These are phyloP conservation scores for Hydrangea macrophylla DNA, from an alignment of 148 eudicot genomes.

Conservation along the genomic window DNA sequence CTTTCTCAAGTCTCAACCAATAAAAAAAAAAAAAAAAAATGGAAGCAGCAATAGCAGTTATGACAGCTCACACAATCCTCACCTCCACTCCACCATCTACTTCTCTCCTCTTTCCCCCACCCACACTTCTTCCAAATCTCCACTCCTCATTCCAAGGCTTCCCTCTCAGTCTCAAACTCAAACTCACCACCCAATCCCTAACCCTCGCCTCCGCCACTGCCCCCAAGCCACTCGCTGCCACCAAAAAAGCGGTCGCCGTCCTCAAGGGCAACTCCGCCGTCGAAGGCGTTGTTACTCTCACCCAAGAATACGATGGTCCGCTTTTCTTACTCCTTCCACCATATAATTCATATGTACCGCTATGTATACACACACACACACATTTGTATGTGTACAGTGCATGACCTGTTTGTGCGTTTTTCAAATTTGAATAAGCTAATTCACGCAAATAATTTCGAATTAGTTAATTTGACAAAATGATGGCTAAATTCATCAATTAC, in stretches of 20 bases:
- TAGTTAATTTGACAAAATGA: no score
- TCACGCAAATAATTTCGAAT: no score
- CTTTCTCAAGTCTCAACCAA: no score
- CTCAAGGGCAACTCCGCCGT: conserved; percentile 73
- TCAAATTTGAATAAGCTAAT: no score
- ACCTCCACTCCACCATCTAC: conserved; percentile 24
- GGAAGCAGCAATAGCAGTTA: conserved; percentile 46
- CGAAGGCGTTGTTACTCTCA: conserved; percentile 84
- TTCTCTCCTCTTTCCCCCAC: conserved; percentile 22
- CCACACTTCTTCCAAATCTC: no score
- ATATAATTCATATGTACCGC: neutral
- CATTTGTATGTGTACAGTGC: conserved; percentile 1
- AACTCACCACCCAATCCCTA: conserved; percentile 25
- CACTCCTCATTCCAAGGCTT: conserved; percentile 54
- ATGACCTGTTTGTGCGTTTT: no score
- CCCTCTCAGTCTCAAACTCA: no score
- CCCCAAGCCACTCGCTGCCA: conserved; percentile 52
- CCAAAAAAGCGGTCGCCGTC: conserved; percentile 91
- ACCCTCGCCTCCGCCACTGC: conserved; percentile 42
- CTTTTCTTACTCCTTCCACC: conserved; percentile 1
- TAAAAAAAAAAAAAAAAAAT: no score
- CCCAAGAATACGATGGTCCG: conserved; percentile 66
- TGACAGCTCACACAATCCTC: conserved; percentile 57
- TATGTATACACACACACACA: no score
- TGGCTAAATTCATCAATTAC: no score